phyloP scores from a whole-genome alignment of 2,329 filamentous ascomycete genomes.

The Pseudogymnoascus sp. region DNA sequence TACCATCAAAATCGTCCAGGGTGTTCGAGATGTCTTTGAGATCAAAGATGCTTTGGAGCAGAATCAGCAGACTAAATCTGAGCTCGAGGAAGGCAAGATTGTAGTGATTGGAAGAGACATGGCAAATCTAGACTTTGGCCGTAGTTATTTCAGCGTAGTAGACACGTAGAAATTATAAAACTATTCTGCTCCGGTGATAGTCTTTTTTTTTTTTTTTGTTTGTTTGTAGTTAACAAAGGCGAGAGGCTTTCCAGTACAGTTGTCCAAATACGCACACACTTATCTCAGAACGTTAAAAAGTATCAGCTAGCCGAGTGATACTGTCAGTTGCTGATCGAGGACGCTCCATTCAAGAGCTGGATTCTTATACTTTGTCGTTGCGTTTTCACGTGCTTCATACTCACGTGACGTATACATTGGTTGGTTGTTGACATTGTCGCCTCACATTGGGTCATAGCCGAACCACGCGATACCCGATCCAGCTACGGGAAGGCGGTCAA shows the following conservation, averaged over 20 bases:
- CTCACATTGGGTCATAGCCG: conserved; percentile 3
- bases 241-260: not conserved
- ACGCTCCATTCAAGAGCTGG: not conserved
- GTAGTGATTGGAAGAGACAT: conserved; percentile 55
- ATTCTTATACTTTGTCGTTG: not conserved
- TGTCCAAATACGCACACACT: not conserved
- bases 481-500: conserved; percentile 5
- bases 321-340: not conserved
- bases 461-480: conserved; percentile 4
- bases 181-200: no score
- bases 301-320: not conserved
- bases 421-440: not conserved
- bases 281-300: not conserved
- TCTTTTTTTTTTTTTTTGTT: no score
- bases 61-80: conserved; percentile 12
- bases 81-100: conserved; percentile 43
- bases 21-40: conserved; percentile 89
- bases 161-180: not conserved
- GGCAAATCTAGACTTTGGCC: conserved; percentile 41
- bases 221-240: not conserved
- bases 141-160: conserved; percentile 28
- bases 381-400: not conserved
- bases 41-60: conserved; percentile 56
- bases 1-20: conserved; percentile 70
- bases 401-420: not conserved